These are phyloP conservation scores for Omphalotus olearius DNA, from an alignment of 1,284 basidiomycete species.

Conservation along the genomic window DNA sequence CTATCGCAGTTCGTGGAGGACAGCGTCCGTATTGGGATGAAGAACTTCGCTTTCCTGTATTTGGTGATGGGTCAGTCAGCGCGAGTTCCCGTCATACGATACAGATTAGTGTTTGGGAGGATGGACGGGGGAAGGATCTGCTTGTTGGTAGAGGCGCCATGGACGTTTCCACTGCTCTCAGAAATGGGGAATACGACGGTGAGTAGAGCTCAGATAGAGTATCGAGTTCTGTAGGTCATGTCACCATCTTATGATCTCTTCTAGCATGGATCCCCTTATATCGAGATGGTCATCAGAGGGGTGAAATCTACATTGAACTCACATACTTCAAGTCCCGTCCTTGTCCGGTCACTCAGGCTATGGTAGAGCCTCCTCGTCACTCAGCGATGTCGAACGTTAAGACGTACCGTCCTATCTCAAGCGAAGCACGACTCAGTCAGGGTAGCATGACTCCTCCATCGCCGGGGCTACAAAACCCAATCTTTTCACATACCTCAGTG, in stretches of 20 bases:
- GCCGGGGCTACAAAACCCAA: too few relatives aligned
- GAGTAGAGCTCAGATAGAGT: not conserved
- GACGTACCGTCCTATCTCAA: too few relatives aligned
- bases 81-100: not conserved
- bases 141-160: not conserved
- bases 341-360: not conserved
- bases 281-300: not conserved
- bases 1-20: not conserved
- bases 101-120: conserved; percentile 5
- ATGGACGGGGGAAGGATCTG: not conserved
- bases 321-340: conserved; percentile 1
- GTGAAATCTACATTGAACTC: conserved; percentile 3
- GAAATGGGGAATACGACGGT: conserved; percentile 1
- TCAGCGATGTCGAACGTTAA: too few relatives aligned
- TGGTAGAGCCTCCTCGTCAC: too few relatives aligned
- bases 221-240: not conserved
- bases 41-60: not conserved
- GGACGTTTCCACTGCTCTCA: not conserved
- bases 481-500: too few relatives aligned
- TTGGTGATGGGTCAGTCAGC: not conserved
- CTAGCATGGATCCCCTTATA: conserved; percentile 1
- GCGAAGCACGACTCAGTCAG: too few relatives aligned
- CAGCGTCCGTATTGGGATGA: conserved; percentile 2
- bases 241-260: not conserved
- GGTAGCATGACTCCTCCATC: too few relatives aligned